Percentiles rank a stretch among this genome's conserved stretches.
phyloP scores from a whole-genome alignment of 345 rosid species.

The Turnera subulata region DNA sequence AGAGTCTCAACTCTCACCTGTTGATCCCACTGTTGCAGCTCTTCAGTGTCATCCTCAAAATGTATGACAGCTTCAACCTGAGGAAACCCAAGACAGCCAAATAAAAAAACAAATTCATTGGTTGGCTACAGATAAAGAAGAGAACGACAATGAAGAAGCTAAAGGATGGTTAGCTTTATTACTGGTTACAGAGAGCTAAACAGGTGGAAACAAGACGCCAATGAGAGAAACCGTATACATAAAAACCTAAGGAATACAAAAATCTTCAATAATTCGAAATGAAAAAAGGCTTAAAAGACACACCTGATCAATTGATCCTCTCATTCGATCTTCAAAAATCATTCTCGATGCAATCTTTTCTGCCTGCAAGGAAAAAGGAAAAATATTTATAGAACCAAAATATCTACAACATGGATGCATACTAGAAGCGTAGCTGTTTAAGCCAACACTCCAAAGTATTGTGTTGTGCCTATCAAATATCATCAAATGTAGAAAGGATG shows the following conservation, averaged over 20 bases:
- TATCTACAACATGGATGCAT: background rate
- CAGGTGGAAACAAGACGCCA: background rate
- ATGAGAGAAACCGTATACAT: too few species aligned
- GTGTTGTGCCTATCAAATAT: background rate
- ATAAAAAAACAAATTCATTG: too few species aligned
- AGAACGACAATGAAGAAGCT: too few species aligned
- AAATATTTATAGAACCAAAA: background rate
- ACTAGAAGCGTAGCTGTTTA: too few species aligned
- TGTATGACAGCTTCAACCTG: constrained; percentile 97
- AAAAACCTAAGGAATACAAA: too few species aligned
- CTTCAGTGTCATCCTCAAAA: constrained; percentile 93
- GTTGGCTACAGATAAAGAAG: too few species aligned
- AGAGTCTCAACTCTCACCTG: constrained; percentile 42
- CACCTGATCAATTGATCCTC: constrained; percentile 97
- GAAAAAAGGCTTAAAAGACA: background rate
- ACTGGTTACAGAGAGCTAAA: too few species aligned
- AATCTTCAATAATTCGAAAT: background rate
- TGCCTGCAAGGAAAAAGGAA: constrained; percentile 45
- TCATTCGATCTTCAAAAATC: constrained; percentile 95
- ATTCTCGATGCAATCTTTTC: constrained; percentile 98
- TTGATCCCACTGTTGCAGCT: constrained; percentile 97
- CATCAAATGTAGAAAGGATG: background rate
- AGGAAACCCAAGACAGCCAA: background rate
- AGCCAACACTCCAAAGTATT: background rate
- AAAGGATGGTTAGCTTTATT: too few species aligned